Conservation (phyloP, 192 early-diverging fungal genomes). For the Kickxella alabastrina region DNA sequence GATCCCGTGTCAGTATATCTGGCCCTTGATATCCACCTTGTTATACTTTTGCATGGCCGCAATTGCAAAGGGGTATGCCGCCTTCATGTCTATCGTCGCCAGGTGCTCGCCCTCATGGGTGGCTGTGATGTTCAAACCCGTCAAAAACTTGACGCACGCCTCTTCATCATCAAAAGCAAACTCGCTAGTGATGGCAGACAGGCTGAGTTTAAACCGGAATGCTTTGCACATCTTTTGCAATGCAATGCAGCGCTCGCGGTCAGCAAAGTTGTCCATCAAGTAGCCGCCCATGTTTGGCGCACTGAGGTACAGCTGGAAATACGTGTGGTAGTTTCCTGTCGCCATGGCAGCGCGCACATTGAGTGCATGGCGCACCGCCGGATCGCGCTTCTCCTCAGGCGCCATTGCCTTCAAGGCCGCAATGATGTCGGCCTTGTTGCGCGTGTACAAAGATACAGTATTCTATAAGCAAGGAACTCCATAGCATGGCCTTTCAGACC, state of each 20-base stretch:
- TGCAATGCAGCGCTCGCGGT: slow-evolving; percentile 78
- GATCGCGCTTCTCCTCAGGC: slow-evolving; percentile 59
- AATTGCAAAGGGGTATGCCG: slow-evolving; percentile 46
- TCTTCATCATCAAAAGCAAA: slow-evolving; percentile 60
- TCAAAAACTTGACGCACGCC: slow-evolving; percentile 55
- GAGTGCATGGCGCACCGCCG: slow-evolving; percentile 76
- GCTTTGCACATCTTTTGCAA: slow-evolving; percentile 74
- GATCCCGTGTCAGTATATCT: slow-evolving; percentile 60
- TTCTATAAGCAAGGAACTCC: slow-evolving; percentile 93
- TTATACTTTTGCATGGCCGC: slow-evolving; percentile 60
- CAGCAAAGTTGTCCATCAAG: slow-evolving; percentile 89
- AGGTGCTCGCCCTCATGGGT: slow-evolving; percentile 25
- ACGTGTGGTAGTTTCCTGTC: slow-evolving; percentile 78
- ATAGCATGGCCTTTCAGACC: slow-evolving; percentile 69
- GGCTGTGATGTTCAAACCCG: slow-evolving; percentile 28
- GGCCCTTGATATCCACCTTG: slow-evolving; percentile 78
- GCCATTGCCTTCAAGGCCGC: slow-evolving; percentile 70
- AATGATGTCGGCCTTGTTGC: slow-evolving; percentile 83
- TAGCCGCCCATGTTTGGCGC: slow-evolving; percentile 86
- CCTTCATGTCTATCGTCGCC: slow-evolving; percentile 56
- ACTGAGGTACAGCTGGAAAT: slow-evolving; percentile 73
- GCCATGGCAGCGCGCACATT: slow-evolving; percentile 75
- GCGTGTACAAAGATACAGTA: slow-evolving; percentile 88
- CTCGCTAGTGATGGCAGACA: slow-evolving; percentile 57
- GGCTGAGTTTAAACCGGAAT: slow-evolving; percentile 45